Evolutionary conservation across 345 rosid genomes (phyloP).

Genomic region (Pugionium dolabratum): DNA sequence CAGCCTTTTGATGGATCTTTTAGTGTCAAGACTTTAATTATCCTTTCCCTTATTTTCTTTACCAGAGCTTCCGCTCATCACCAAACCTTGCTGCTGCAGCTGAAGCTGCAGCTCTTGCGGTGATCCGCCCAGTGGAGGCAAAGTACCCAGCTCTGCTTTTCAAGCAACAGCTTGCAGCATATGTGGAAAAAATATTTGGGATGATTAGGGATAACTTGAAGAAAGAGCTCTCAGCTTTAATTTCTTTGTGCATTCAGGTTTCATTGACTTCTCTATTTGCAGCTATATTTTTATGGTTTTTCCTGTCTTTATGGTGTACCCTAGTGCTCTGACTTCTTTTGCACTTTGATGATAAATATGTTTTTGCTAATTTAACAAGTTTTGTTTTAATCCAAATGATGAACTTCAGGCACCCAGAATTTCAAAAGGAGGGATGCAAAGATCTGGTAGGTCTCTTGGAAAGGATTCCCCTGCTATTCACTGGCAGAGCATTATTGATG

Average conservation of each 20-base stretch:
- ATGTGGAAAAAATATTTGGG: slow-evolving; percentile 96
- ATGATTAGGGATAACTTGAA: slow-evolving; percentile 95
- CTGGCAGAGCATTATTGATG: slow-evolving; percentile 97
- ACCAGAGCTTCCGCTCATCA: slow-evolving; percentile 94
- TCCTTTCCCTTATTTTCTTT: slow-evolving; percentile 27
- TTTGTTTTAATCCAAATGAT: slow-evolving; percentile 22
- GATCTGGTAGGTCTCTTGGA: slow-evolving; percentile 82
- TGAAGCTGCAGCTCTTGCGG: slow-evolving; percentile 70
- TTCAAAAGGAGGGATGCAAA: slow-evolving; percentile 76
- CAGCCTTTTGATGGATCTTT: slow-evolving; percentile 9
- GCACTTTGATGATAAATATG: not conserved
- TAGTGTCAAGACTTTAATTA: slow-evolving; percentile 15
- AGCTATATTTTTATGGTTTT: not conserved
- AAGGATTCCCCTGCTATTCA: slow-evolving; percentile 85
- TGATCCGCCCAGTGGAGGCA: slow-evolving; percentile 92
- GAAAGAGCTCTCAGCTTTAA: slow-evolving; percentile 78
- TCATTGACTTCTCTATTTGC: slow-evolving; percentile 33
- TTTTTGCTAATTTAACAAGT: slow-evolving; percentile 17
- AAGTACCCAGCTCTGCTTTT: slow-evolving; percentile 97
- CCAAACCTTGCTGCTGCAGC: slow-evolving; percentile 82
- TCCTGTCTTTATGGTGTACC: not conserved
- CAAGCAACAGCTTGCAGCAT: slow-evolving; percentile 97
- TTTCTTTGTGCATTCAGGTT: slow-evolving; percentile 93
- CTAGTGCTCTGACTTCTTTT: slow-evolving; percentile 8
- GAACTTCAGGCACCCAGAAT: slow-evolving; percentile 83